phyloP scores from a whole-genome alignment of 2,329 filamentous ascomycete species.

The Ceratocystis alfenasii region DNA sequence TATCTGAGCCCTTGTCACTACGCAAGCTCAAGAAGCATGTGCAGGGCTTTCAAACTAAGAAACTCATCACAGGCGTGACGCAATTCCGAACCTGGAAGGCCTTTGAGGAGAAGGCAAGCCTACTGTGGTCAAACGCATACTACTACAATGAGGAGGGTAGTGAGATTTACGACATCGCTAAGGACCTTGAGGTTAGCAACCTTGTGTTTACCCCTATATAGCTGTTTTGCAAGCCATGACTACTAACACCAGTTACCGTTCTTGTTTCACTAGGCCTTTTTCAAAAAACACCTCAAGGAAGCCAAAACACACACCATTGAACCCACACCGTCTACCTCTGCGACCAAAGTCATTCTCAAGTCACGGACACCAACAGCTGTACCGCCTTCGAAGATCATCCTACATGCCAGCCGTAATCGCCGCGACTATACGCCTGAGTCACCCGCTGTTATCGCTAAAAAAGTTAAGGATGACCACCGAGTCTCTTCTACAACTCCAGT shows the following conservation, averaged over 20 bases:
- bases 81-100: constrained; percentile 73
- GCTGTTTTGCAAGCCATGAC: neutral
- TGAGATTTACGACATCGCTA: constrained; percentile 64
- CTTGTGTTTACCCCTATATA: constrained; percentile 5
- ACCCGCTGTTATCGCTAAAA: neutral
- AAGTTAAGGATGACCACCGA: constrained; percentile 4
- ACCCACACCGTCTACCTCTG: constrained; percentile 38
- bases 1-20: constrained; percentile 68
- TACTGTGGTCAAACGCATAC: constrained; percentile 79
- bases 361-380: constrained; percentile 16
- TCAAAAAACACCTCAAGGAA: constrained; percentile 54
- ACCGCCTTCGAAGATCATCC: constrained; percentile 46
- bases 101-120: constrained; percentile 66
- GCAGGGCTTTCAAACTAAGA: constrained; percentile 58
- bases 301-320: constrained; percentile 63
- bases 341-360: constrained; percentile 33
- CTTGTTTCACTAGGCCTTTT: constrained; percentile 39
- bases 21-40: constrained; percentile 66
- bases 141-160: constrained; percentile 89
- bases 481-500: neutral
- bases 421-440: constrained; percentile 16
- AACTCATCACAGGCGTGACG: constrained; percentile 48
- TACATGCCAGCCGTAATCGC: constrained; percentile 44
- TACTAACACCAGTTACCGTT: neutral
- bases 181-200: constrained; percentile 59